Conservation (phyloP, 768 basidiomycete genomes). For the Podaxis rugospora region DNA sequence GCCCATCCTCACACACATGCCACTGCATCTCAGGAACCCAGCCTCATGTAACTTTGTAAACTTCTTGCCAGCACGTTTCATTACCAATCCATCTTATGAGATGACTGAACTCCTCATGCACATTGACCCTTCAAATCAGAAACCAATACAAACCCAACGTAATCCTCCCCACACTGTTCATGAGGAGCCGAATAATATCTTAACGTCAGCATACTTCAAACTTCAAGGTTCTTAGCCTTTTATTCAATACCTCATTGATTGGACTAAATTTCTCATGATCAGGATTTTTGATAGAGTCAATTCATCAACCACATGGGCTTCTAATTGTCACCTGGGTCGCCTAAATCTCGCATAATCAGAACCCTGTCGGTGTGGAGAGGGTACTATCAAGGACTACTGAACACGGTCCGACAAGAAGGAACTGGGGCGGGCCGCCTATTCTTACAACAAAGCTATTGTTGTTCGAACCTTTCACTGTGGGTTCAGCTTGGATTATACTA, state of each 20-base stretch:
- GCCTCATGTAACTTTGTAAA: background rate
- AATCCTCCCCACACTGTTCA: background rate
- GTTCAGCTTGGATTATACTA: background rate
- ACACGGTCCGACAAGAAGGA: background rate
- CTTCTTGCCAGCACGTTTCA: background rate
- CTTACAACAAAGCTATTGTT: background rate
- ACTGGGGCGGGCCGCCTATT: background rate
- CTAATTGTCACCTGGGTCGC: background rate
- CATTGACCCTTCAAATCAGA: background rate
- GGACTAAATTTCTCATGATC: constrained; percentile 1
- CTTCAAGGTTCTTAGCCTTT: background rate
- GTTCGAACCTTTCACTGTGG: background rate
- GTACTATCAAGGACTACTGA: background rate
- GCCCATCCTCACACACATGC: background rate
- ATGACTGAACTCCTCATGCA: background rate
- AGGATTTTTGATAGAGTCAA: background rate
- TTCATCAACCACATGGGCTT: background rate
- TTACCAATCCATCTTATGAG: background rate
- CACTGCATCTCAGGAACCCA: background rate
- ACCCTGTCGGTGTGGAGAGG: background rate
- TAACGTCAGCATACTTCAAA: background rate
- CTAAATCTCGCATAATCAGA: constrained; percentile 1
- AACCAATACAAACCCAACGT: background rate
- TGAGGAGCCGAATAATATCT: background rate
- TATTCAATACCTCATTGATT: background rate